Evolutionary conservation across 768 basidiomycete genomes (phyloP).

Genomic region (Hydnomerulius pinastri): DNA sequence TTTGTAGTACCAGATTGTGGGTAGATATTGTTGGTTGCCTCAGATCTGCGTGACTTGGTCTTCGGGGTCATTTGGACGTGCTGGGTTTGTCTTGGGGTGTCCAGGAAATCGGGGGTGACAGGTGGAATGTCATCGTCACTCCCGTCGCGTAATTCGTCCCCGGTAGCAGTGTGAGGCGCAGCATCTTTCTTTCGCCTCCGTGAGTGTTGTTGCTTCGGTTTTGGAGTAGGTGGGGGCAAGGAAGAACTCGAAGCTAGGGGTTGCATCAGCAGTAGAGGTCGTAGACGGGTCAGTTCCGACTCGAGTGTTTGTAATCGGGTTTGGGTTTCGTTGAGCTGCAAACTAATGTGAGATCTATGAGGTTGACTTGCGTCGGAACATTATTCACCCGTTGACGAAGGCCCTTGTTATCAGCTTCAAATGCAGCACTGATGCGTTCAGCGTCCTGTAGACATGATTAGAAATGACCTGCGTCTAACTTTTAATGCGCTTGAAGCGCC

Average conservation of each 20-base stretch:
- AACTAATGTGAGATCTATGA: constrained; percentile 9
- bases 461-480: background rate
- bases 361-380: background rate
- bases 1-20: constrained; percentile 5
- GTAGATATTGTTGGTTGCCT: constrained; percentile 12
- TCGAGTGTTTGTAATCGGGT: constrained; percentile 57
- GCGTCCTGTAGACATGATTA: constrained; percentile 46
- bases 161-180: constrained; percentile 7
- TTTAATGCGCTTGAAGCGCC: background rate
- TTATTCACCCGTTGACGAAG: constrained; percentile 60
- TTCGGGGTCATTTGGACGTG: constrained; percentile 23
- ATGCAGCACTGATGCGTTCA: constrained; percentile 49
- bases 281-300: constrained; percentile 61
- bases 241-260: constrained; percentile 38
- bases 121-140: constrained; percentile 30
- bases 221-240: constrained; percentile 22
- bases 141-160: constrained; percentile 26
- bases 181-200: constrained; percentile 31
- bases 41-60: constrained; percentile 22
- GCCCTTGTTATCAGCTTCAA: constrained; percentile 61
- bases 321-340: constrained; percentile 61
- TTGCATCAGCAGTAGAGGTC: constrained; percentile 70
- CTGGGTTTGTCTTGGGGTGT: constrained; percentile 16
- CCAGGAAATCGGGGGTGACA: constrained; percentile 10
- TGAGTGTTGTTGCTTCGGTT: constrained; percentile 17